Conservation (phyloP, 768 basidiomycete genomes). For the Hortiboletus campestris region DNA sequence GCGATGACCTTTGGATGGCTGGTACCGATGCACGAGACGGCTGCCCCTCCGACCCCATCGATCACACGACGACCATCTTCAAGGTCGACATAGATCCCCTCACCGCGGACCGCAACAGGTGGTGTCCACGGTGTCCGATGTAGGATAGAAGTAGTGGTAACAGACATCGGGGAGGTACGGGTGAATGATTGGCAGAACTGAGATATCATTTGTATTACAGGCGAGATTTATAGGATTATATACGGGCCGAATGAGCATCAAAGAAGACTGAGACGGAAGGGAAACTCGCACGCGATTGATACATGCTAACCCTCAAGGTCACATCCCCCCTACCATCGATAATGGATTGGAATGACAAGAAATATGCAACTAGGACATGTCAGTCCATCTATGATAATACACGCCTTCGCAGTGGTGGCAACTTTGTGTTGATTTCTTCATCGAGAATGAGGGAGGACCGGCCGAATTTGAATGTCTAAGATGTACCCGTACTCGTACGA, state of each 20-base stretch:
- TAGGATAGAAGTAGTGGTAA: constrained; percentile 42
- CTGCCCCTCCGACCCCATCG: constrained; percentile 84
- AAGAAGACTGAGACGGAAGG: neutral
- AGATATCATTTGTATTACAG: neutral
- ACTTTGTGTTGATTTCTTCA: too few species aligned
- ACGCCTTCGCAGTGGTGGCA: too few species aligned
- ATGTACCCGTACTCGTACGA: too few species aligned
- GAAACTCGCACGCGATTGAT: neutral
- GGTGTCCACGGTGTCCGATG: constrained; percentile 74
- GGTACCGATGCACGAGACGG: constrained; percentile 77
- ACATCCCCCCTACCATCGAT: too few species aligned
- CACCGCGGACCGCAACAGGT: constrained; percentile 60
- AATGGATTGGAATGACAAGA: neutral
- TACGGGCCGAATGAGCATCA: neutral
- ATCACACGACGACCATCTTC: constrained; percentile 67
- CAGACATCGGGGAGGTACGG: constrained; percentile 14
- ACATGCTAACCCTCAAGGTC: neutral
- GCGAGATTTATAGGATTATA: neutral
- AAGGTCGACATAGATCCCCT: constrained; percentile 71
- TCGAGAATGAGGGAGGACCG: too few species aligned
- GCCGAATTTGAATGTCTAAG: too few species aligned
- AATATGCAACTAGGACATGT: neutral
- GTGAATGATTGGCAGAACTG: neutral
- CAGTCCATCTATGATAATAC: neutral
- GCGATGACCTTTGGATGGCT: constrained; percentile 68